A percentile compares a stretch with the other conserved stretches of the same genome.
phyloP scores from a whole-genome alignment of 768 basidiomycete genomes.

The Mycena vitilis region DNA sequence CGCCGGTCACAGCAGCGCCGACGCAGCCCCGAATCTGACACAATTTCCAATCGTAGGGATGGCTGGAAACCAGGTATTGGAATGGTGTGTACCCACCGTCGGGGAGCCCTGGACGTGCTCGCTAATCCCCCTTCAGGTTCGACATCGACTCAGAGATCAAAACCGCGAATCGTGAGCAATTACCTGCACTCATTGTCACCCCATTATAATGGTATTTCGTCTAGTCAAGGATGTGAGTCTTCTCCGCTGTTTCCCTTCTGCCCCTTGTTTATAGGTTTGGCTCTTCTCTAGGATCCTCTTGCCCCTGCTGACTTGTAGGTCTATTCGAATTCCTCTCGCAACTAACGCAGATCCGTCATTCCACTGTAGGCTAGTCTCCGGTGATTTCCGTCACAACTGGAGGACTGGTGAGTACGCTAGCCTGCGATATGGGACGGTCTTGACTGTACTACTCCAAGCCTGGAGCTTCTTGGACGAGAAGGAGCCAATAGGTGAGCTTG shows the following conservation, averaged over 20 bases:
- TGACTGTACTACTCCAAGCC: slow-evolving; percentile 40
- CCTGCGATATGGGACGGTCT: neutral
- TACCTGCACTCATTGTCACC: neutral
- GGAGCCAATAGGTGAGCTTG: slow-evolving; percentile 51
- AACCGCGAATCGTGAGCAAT: slow-evolving; percentile 52
- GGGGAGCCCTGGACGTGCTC: neutral
- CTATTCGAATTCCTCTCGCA: slow-evolving; percentile 2
- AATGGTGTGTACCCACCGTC: slow-evolving; percentile 51
- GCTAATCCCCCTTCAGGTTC: slow-evolving; percentile 21
- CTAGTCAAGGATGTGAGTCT: slow-evolving; percentile 54
- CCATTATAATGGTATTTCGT: neutral
- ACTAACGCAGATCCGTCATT: neutral
- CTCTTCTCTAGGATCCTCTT: slow-evolving; percentile 50
- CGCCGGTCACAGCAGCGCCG: neutral
- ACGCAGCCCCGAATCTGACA: neutral
- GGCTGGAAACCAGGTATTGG: slow-evolving; percentile 73
- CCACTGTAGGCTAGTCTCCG: slow-evolving; percentile 52
- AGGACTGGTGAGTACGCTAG: slow-evolving; percentile 50
- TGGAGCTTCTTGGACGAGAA: slow-evolving; percentile 58
- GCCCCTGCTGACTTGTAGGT: slow-evolving; percentile 58
- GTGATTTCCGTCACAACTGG: slow-evolving; percentile 62
- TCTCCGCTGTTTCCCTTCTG: neutral
- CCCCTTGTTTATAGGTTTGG: neutral
- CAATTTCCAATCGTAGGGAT: slow-evolving; percentile 48
- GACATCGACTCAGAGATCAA: slow-evolving; percentile 72